Evolutionary conservation across 768 basidiomycete species (phyloP).

Genomic region (Mycena rebaudengoi): DNA sequence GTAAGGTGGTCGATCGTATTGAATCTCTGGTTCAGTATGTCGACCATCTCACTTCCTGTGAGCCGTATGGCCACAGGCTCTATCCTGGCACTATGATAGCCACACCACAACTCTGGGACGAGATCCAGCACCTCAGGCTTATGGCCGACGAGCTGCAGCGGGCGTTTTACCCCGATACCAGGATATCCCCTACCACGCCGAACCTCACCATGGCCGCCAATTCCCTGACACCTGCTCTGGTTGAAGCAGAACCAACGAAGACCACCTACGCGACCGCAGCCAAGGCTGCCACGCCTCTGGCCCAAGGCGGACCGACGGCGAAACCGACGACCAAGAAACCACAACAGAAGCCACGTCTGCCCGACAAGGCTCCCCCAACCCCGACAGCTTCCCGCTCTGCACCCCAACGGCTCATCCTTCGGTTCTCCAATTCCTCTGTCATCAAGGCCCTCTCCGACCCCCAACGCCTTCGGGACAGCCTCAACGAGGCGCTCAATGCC

Average conservation of each 20-base stretch:
- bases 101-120: neutral
- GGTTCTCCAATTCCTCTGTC: neutral
- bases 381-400: neutral
- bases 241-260: constrained; percentile 2
- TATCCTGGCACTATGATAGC: neutral
- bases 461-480: neutral
- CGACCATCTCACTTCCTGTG: neutral
- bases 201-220: neutral
- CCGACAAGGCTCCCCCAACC: constrained; percentile 3
- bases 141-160: neutral
- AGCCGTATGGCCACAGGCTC: neutral
- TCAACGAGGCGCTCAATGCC: constrained; percentile 1
- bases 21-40: neutral
- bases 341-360: constrained; percentile 9
- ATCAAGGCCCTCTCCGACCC: neutral
- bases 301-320: neutral
- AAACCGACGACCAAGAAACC: constrained; percentile 5
- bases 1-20: neutral
- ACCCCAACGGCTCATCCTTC: constrained; percentile 1
- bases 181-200: neutral
- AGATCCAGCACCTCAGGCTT: neutral
- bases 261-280: neutral
- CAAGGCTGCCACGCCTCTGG: constrained; percentile 1
- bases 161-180: neutral
- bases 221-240: constrained; percentile 1